Conservation (phyloP, 768 basidiomycete genomes). For the Russula dissimulans region DNA sequence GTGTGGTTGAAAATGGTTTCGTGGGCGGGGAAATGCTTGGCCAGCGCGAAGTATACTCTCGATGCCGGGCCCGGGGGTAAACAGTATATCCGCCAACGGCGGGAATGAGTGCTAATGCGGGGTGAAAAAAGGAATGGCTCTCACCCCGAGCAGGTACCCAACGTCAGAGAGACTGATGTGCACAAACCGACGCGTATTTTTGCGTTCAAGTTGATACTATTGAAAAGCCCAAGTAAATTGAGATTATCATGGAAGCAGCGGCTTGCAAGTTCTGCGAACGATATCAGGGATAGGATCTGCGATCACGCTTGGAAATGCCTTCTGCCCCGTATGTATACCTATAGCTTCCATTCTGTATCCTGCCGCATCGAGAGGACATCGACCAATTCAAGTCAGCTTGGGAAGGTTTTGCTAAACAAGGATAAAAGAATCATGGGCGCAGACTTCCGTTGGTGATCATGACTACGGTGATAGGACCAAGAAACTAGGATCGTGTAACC, state of each 20-base stretch:
- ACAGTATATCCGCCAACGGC: neutral
- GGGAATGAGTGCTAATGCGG: neutral
- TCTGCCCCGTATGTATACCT: conserved; percentile 66
- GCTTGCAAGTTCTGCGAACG: conserved; percentile 73
- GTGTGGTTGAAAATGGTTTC: conserved; percentile 17
- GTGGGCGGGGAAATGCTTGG: conserved; percentile 12
- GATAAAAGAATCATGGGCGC: neutral
- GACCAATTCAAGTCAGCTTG: too few species aligned
- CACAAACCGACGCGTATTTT: conserved; percentile 52
- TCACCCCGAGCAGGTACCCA: conserved; percentile 68
- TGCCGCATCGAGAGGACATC: neutral
- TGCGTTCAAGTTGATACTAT: conserved; percentile 64
- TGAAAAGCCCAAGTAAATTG: conserved; percentile 73
- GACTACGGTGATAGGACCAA: conserved; percentile 78
- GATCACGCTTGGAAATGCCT: conserved; percentile 6
- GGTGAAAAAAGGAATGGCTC: neutral
- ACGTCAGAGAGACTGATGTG: conserved; percentile 55
- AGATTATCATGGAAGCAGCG: conserved; percentile 50
- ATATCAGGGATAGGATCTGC: neutral
- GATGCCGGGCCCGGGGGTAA: conserved; percentile 48
- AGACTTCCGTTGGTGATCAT: conserved; percentile 47
- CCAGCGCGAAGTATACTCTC: conserved; percentile 8
- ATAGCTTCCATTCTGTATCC: conserved; percentile 49
- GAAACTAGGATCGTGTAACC: conserved; percentile 69
- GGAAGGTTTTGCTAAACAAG: neutral